Evolutionary conservation across 148 eudicot genomes (phyloP), one percentile per base, ranked within the genome.

Genomic region (Drosera capensis): DNA sequence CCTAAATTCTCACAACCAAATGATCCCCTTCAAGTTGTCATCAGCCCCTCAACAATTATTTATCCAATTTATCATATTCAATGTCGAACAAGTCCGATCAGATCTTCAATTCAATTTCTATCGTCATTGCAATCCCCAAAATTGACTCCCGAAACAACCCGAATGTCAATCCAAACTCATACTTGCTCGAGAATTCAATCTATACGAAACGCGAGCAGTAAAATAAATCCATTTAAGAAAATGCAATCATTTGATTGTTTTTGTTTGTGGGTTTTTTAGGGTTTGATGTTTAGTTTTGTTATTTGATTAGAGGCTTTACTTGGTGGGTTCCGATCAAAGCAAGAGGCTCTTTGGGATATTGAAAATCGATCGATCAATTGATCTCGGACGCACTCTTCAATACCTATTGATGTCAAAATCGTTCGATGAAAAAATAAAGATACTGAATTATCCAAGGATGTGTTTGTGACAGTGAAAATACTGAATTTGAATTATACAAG

Each of bases 141-240:
- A n/a, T n/a, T n/a, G n/a, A n/a, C n/a, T n/a, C n/a, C n/a, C n/a
- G n/a, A n/a, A 55, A 63, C 39, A 72, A 78, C 42, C 66, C 77
- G 53, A 78, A 82, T 62, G 60, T 58, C 43, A 83, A 77, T 62
- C 74, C 80, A 17, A 55, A 42, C 41, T 82, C 83, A 0, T 78
- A 84, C 59, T 80, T 92, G 26, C 71, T 90, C 5, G 87, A 84
- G 64, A 84, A 66, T 84, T 84, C 64, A 86, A 67, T 52, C 95
- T 90, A 37, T 90, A 90, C 55, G 97, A 90, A 50, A 90, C 97
- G 46, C 79, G 82, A 58, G 95, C 94, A 46, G 96, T 87, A 54
- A 25, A 46, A 17, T n/a, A 23, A 43, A n/a, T n/a, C n/a, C n/a
- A n/a, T n/a, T n/a, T n/a, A n/a, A n/a, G n/a, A n/a, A n/a, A n/a